phyloP scores from a whole-genome alignment of 768 basidiomycete genomes.

The Pleurotus cornucopiae region DNA sequence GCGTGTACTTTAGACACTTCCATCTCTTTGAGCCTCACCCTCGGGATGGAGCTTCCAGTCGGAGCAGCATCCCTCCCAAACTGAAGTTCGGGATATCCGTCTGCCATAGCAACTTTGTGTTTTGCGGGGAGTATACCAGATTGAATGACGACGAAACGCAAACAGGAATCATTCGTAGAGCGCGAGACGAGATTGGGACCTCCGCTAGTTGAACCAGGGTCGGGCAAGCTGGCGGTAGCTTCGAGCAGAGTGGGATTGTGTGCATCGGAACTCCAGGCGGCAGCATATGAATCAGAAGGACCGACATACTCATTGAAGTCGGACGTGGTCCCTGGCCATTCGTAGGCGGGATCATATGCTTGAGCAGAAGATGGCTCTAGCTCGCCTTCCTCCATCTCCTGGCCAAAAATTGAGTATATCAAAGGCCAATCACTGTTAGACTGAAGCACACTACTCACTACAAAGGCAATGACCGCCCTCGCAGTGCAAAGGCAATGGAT shows the following conservation, averaged over 20 bases:
- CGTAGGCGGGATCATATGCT: conserved; percentile 47
- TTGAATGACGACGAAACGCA: conserved; percentile 51
- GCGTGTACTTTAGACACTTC: conserved; percentile 80
- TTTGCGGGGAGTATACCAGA: conserved; percentile 58
- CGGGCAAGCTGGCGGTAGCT: neutral
- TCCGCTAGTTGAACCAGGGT: neutral
- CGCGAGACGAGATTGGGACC: neutral
- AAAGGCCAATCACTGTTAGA: too few species aligned
- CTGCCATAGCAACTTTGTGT: conserved; percentile 33
- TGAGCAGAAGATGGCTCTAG: conserved; percentile 14
- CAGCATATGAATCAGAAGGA: conserved; percentile 4
- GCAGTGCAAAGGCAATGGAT: too few species aligned
- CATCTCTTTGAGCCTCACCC: conserved; percentile 80
- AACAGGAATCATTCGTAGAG: conserved; percentile 17
- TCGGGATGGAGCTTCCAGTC: conserved; percentile 47
- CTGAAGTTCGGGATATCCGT: conserved; percentile 59
- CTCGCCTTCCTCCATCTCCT: conserved; percentile 25
- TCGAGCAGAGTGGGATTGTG: neutral
- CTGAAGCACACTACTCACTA: too few species aligned
- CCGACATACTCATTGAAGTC: conserved; percentile 6
- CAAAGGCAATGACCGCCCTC: too few species aligned
- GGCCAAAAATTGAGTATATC: too few species aligned
- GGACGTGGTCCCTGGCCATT: conserved; percentile 53
- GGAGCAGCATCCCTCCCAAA: conserved; percentile 67
- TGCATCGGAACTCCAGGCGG: neutral